phyloP scores from a whole-genome alignment of 345 rosid genomes.

The Boechera divaricarpa region DNA sequence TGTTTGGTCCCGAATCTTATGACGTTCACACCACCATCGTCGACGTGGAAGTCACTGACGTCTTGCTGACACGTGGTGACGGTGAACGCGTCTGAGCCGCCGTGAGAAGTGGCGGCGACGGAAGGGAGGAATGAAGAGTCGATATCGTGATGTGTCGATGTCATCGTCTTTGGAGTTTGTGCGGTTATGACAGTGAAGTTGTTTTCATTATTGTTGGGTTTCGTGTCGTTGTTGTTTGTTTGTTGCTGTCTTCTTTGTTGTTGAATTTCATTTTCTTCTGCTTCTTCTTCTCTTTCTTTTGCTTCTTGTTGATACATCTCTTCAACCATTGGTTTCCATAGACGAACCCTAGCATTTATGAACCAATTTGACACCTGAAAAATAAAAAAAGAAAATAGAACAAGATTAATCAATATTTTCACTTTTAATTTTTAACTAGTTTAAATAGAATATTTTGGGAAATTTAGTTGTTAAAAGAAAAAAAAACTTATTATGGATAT shows the following conservation, averaged over 20 bases:
- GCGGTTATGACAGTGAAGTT: constrained; percentile 41
- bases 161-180: constrained; percentile 56
- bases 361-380: constrained; percentile 96
- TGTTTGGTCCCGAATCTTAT: constrained; percentile 77
- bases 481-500: background rate
- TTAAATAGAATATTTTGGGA: background rate
- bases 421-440: background rate
- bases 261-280: constrained; percentile 41
- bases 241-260: constrained; percentile 46
- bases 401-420: background rate
- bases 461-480: background rate
- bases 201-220: constrained; percentile 59
- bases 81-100: constrained; percentile 35
- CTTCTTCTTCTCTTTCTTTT: constrained; percentile 60
- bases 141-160: constrained; percentile 60
- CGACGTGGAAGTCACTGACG: constrained; percentile 48
- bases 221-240: constrained; percentile 51
- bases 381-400: background rate
- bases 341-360: constrained; percentile 96
- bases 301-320: constrained; percentile 96
- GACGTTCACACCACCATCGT: constrained; percentile 50
- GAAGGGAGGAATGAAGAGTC: constrained; percentile 62
- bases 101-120: constrained; percentile 33
- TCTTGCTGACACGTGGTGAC: constrained; percentile 45
- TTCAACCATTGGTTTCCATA: constrained; percentile 99